Base-by-base conservation (phyloP, 2,329 filamentous ascomycete genomes). In the Tricladium varicosporioides region DNA sequence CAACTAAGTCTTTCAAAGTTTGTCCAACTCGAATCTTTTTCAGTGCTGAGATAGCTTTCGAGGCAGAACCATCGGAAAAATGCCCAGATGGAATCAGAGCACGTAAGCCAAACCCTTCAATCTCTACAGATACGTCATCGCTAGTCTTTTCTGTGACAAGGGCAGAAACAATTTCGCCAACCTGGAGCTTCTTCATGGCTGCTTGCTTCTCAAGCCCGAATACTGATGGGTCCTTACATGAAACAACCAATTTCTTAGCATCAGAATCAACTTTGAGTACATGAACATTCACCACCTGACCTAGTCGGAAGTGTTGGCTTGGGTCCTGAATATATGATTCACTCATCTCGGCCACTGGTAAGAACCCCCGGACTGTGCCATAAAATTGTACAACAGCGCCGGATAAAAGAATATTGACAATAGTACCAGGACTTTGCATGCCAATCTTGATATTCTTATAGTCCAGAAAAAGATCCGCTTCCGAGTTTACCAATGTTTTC, bases 311-410 rank as follows among this genome's bases (percentile, higher is more conserved):
- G 73, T 97, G 92, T 68, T 95, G 86, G 47, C 83, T 84, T 4
- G 94, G 92, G 68, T 97, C 89, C 64, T 88, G 84, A 67, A 99
- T 97, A 69, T 88, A 97, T 10, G 92, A 92, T 71, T 99, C 94
- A 71, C 94, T 97, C 94, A 99, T 99, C 74, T 99, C 93, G 1
- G 90, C 90, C 0, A 96, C 87, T 1, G 94, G 94, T 54, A 99
- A 80, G 76, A 95, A 99, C 8, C 89, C 95, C 63, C 85, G 84
- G 16, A 99, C 79, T 8, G 80, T 75, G 15, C 91, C 91, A 68
- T 95, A 99, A 74, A 97, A 99, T 70, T 96, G 91, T 53, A 99
- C 88, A 15, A 93, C 84, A 10, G 94, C 94, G 58, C 94, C 94
- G 53, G 85, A 84, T 2, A 82, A 75, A 56, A 91, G 79, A 10